A percentile compares a stretch with the other conserved stretches of the same genome.
Evolutionary conservation across 2,329 filamentous ascomycete species (phyloP).

Genomic region (Blastomyces silverae): DNA sequence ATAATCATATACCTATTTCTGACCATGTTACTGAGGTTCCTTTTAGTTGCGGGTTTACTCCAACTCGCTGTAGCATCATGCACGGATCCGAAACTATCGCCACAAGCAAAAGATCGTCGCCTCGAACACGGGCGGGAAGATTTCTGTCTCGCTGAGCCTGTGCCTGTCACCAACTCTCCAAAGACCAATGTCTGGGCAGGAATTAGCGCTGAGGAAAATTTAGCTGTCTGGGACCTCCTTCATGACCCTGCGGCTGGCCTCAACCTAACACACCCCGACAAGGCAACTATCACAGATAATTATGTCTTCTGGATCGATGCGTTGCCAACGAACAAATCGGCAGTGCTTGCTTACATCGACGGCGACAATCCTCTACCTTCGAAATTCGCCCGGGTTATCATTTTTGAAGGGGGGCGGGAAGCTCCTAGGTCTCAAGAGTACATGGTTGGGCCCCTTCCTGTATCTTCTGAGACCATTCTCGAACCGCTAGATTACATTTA

Average conservation of each 20-base stretch:
- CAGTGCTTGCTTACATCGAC: slow-evolving; percentile 43
- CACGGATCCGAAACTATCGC: background rate
- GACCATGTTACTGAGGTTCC: background rate
- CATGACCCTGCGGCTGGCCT: slow-evolving; percentile 39
- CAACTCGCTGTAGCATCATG: background rate
- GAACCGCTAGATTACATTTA: slow-evolving; percentile 41
- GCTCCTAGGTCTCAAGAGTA: slow-evolving; percentile 45
- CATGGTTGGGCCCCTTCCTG: slow-evolving; percentile 47
- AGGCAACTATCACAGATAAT: slow-evolving; percentile 24
- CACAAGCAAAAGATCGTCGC: background rate
- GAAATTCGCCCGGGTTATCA: slow-evolving; percentile 44
- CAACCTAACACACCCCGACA: slow-evolving; percentile 41
- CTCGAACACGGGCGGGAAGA: background rate
- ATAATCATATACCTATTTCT: background rate
- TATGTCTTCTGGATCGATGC: slow-evolving; percentile 39
- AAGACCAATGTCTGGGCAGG: slow-evolving; percentile 40
- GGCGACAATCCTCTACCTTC: slow-evolving; percentile 31
- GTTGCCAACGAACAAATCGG: slow-evolving; percentile 46
- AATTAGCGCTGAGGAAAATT: slow-evolving; percentile 40
- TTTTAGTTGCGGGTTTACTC: background rate
- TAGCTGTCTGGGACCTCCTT: slow-evolving; percentile 42
- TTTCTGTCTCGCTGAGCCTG: background rate
- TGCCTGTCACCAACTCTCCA: slow-evolving; percentile 27
- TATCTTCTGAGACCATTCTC: slow-evolving; percentile 35
- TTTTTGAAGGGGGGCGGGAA: slow-evolving; percentile 41